Evolutionary conservation across 2,329 filamentous ascomycete species (phyloP).

Genomic region (Bipolaris oryzae): DNA sequence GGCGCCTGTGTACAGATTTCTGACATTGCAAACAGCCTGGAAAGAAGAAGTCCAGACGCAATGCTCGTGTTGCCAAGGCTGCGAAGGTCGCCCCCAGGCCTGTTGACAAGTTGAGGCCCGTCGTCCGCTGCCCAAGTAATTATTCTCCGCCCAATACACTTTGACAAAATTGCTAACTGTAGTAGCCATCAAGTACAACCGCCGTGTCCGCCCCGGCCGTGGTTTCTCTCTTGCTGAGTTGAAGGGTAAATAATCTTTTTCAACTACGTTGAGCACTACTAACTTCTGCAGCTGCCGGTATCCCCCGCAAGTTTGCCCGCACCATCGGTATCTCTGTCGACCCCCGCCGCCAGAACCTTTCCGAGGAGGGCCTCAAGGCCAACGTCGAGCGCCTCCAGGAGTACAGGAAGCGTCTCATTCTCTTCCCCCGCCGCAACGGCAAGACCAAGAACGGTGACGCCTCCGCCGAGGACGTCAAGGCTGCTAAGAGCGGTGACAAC

Average conservation of each 20-base stretch:
- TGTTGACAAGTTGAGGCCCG: slow-evolving; percentile 93
- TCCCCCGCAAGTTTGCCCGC: slow-evolving; percentile 89
- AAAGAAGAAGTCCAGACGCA: slow-evolving; percentile 91
- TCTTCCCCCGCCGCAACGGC: slow-evolving; percentile 95
- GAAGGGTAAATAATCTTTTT: slow-evolving; percentile 71
- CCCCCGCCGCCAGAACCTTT: slow-evolving; percentile 93
- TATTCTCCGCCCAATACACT: background rate
- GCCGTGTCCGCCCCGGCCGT: slow-evolving; percentile 92
- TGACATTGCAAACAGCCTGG: slow-evolving; percentile 70
- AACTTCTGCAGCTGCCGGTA: slow-evolving; percentile 78
- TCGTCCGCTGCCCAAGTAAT: slow-evolving; percentile 83
- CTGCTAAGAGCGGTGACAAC: slow-evolving; percentile 63
- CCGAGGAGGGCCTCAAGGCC: slow-evolving; percentile 88
- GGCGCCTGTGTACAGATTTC: slow-evolving; percentile 54
- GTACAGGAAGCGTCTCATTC: slow-evolving; percentile 94
- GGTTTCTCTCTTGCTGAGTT: slow-evolving; percentile 97
- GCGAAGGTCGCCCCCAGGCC: slow-evolving; percentile 93
- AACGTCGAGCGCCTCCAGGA: slow-evolving; percentile 98
- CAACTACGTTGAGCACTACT: slow-evolving; percentile 10
- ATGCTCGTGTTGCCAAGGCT: slow-evolving; percentile 92
- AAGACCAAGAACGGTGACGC: slow-evolving; percentile 91
- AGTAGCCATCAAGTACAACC: slow-evolving; percentile 69
- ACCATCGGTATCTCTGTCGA: slow-evolving; percentile 98
- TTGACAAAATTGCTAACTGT: background rate
- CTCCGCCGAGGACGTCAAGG: slow-evolving; percentile 79